Evolutionary conservation across 352 stramenopile genomes (phyloP).

Genomic region (Phytophthora foliorum): DNA sequence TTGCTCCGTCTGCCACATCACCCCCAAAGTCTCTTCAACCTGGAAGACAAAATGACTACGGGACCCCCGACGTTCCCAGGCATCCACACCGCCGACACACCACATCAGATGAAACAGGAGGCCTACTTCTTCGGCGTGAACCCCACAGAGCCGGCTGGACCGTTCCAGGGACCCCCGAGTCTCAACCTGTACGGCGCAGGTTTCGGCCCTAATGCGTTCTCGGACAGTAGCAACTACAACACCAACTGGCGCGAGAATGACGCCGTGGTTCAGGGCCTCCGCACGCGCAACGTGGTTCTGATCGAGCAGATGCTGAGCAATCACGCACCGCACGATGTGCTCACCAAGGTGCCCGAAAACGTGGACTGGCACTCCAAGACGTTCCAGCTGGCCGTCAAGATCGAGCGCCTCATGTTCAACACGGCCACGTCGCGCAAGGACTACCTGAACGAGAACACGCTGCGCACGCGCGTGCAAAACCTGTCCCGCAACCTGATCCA

Average conservation of each 20-base stretch:
- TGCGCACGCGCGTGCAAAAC: constrained; percentile 57
- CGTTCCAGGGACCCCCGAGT: background rate
- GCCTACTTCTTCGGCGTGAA: constrained; percentile 25
- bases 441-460: constrained; percentile 65
- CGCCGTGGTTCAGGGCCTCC: constrained; percentile 43
- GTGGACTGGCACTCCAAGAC: constrained; percentile 71
- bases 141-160: background rate
- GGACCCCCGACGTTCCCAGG: constrained; percentile 12
- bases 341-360: constrained; percentile 68
- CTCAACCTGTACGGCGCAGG: constrained; percentile 3
- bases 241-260: constrained; percentile 37
- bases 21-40: constrained; percentile 2
- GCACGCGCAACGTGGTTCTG: constrained; percentile 50
- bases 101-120: constrained; percentile 18
- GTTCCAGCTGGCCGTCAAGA: constrained; percentile 68
- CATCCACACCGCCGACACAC: constrained; percentile 3
- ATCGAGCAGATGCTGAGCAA: constrained; percentile 69
- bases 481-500: constrained; percentile 62
- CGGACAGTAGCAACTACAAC: constrained; percentile 18
- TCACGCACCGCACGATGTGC: constrained; percentile 63
- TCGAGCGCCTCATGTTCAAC: constrained; percentile 70
- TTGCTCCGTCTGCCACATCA: constrained; percentile 12
- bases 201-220: constrained; percentile 20
- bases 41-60: constrained; percentile 16
- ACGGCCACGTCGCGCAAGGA: constrained; percentile 55